phyloP scores from a whole-genome alignment of 1,284 basidiomycete genomes.

The Pascua guehoae region DNA sequence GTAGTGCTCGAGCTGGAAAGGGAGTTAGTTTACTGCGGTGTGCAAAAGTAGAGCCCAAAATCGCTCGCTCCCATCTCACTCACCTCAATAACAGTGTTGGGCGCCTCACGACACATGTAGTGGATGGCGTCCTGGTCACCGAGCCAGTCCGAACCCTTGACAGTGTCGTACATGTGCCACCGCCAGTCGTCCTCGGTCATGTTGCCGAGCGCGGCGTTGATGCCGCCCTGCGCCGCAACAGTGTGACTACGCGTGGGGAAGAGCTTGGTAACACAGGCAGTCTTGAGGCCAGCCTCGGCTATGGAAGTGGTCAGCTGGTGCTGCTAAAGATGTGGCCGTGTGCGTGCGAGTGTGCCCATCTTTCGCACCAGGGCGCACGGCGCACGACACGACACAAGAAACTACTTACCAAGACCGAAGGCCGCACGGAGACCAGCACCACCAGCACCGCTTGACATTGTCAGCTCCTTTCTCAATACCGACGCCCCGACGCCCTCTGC shows the following conservation, averaged over 20 bases:
- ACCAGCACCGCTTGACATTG: conserved; percentile 75
- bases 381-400: conserved; percentile 22
- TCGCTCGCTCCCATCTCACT: conserved; percentile 29
- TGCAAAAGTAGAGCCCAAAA: background rate
- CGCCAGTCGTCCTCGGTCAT: conserved; percentile 99
- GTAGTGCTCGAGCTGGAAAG: conserved; percentile 88
- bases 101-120: conserved; percentile 98
- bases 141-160: conserved; percentile 99
- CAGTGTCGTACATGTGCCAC: conserved; percentile 98
- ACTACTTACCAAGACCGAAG: conserved; percentile 67
- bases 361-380: background rate
- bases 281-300: conserved; percentile 97
- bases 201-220: conserved; percentile 98
- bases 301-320: too few relatives aligned
- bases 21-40: background rate
- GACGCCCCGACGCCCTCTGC: background rate
- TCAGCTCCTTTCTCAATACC: background rate
- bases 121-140: conserved; percentile 99
- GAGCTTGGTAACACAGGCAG: conserved; percentile 96
- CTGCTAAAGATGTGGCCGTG: too few relatives aligned
- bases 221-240: conserved; percentile 98
- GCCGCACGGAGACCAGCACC: conserved; percentile 97
- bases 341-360: background rate
- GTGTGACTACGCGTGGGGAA: conserved; percentile 99
- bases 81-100: conserved; percentile 86